phyloP scores from a whole-genome alignment of 2,329 filamentous ascomycete genomes.

The Aspergillus chevalieri region DNA sequence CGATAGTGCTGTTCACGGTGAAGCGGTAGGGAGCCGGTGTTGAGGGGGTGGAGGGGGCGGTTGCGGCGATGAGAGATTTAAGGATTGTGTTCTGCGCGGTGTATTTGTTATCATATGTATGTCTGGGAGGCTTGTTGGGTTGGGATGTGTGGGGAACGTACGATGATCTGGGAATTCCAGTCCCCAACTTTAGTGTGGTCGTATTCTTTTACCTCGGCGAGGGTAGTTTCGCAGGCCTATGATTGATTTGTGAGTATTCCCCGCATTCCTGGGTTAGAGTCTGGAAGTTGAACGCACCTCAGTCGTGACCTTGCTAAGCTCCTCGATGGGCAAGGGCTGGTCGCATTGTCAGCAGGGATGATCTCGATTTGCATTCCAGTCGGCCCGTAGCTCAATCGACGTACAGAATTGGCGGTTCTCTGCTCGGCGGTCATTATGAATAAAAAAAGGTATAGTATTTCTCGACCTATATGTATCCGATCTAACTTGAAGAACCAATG shows the following conservation, averaged over 20 bases:
- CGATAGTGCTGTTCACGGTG: conserved; percentile 95
- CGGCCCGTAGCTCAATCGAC: conserved; percentile 2
- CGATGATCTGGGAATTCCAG: conserved; percentile 93
- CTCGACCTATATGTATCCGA: too few species aligned
- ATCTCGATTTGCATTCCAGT: not conserved
- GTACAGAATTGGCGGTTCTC: conserved; percentile 21
- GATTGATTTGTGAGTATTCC: not conserved
- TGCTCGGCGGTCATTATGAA: conserved; percentile 28
- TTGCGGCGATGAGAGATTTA: conserved; percentile 37
- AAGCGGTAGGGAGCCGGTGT: conserved; percentile 71
- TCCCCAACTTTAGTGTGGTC: conserved; percentile 76
- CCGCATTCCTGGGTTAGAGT: not conserved
- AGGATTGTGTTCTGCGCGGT: conserved; percentile 32
- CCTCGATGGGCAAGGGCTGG: conserved; percentile 68
- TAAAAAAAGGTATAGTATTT: not conserved
- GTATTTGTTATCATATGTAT: not conserved
- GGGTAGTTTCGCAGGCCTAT: conserved; percentile 75
- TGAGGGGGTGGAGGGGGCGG: conserved; percentile 29
- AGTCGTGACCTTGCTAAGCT: conserved; percentile 77
- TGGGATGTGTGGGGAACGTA: conserved; percentile 42
- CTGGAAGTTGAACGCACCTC: conserved; percentile 54
- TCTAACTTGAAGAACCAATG: too few species aligned
- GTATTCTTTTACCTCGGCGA: conserved; percentile 71
- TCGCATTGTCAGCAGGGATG: not conserved
- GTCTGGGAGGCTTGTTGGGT: not conserved